A percentile compares a stretch with the other conserved stretches of the same genome.
Evolutionary conservation across 1,284 basidiomycete species (phyloP).

Genomic region (Microbotryomycetes sp.): DNA sequence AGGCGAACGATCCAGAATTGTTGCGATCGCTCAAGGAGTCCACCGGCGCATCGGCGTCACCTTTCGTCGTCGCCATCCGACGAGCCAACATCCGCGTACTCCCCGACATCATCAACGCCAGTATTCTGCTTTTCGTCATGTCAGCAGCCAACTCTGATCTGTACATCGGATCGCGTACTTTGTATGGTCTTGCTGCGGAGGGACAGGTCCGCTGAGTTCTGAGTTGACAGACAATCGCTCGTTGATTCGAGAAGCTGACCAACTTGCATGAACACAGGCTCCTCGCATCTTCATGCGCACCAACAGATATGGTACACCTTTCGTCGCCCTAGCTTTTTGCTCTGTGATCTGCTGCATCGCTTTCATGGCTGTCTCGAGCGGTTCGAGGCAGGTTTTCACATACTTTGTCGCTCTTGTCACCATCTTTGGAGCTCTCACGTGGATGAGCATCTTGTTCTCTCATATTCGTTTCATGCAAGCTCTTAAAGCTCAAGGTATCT

Average conservation of each 20-base stretch:
- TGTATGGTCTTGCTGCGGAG: slow-evolving; percentile 68
- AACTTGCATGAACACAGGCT: too few relatives aligned
- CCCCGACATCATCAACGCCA: slow-evolving; percentile 62
- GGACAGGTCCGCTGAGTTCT: slow-evolving; percentile 71
- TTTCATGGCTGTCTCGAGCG: slow-evolving; percentile 35
- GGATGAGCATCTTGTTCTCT: slow-evolving; percentile 57
- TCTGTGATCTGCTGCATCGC: slow-evolving; percentile 41
- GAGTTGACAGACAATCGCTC: too few relatives aligned
- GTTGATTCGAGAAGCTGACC: too few relatives aligned
- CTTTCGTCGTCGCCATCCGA: slow-evolving; percentile 77
- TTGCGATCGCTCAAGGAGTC: slow-evolving; percentile 55
- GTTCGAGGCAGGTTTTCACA: background rate
- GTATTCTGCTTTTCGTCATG: slow-evolving; percentile 66
- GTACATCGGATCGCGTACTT: slow-evolving; percentile 69
- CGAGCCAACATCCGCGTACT: slow-evolving; percentile 63
- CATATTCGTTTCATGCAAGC: slow-evolving; percentile 69
- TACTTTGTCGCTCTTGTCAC: slow-evolving; percentile 56
- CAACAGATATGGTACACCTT: slow-evolving; percentile 49
- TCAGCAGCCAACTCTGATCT: slow-evolving; percentile 75
- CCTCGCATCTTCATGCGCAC: slow-evolving; percentile 48
- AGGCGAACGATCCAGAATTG: slow-evolving; percentile 55
- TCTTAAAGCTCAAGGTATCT: slow-evolving; percentile 58
- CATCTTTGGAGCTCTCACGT: slow-evolving; percentile 49
- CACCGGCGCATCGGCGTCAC: slow-evolving; percentile 50
- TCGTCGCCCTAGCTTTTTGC: slow-evolving; percentile 43